Evolutionary conservation across 2,329 filamentous ascomycete species (phyloP).

Genomic region (Dactylellina sp.): DNA sequence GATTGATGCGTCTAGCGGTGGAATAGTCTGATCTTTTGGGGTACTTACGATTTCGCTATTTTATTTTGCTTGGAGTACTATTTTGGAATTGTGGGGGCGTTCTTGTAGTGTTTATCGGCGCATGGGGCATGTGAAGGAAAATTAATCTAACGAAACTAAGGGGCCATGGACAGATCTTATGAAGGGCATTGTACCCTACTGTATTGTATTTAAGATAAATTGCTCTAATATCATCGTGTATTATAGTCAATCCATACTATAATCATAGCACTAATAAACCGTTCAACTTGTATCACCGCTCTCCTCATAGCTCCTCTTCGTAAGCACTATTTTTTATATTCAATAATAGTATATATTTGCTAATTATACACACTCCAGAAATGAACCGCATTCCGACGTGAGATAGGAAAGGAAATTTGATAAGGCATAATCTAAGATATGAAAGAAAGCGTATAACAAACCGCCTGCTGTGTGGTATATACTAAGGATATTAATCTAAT

Average conservation of each 20-base stretch:
- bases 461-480: constrained; percentile 2
- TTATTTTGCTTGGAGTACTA: not conserved
- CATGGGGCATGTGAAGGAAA: not conserved
- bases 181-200: too few species aligned
- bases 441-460: not conserved
- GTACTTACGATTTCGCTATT: too few species aligned
- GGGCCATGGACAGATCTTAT: too few species aligned
- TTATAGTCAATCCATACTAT: not conserved
- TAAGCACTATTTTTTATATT: too few species aligned
- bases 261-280: not conserved
- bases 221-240: not conserved
- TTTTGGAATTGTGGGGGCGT: constrained; percentile 1
- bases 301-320: too few species aligned
- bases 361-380: constrained; percentile 45
- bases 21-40: not conserved
- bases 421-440: constrained; percentile 1
- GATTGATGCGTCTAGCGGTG: constrained; percentile 27
- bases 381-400: constrained; percentile 10
- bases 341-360: constrained; percentile 13
- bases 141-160: too few species aligned
- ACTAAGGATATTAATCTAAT: constrained; percentile 26
- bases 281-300: too few species aligned
- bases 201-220: not conserved
- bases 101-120: not conserved
- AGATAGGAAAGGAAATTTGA: constrained; percentile 8